Percentiles rank a stretch among this genome's conserved stretches.
These are phyloP conservation scores for Wickerhamomyces sp. DNA, from an alignment of 1,139 yeast species.

Conservation along the genomic window DNA sequence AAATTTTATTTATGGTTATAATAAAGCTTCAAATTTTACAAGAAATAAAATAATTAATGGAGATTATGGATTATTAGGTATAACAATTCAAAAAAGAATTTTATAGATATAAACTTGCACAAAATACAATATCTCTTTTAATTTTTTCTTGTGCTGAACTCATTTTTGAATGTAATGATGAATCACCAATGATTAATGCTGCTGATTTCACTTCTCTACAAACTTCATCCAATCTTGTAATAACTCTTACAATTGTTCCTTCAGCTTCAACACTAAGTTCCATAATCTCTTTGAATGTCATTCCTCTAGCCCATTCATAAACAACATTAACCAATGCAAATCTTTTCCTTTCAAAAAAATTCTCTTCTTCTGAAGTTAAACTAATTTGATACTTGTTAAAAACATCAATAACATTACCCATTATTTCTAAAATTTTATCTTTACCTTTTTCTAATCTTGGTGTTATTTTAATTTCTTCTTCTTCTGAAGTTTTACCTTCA, in stretches of 20 bases:
- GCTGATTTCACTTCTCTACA: conserved; percentile 95
- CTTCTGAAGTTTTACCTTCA: conserved; percentile 67
- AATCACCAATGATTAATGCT: conserved; percentile 91
- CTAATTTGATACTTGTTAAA: conserved; percentile 67
- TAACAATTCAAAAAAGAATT: conserved; percentile 3
- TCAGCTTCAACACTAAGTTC: conserved; percentile 85
- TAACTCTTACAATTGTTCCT: conserved; percentile 97
- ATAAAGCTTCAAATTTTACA: conserved; percentile 15
- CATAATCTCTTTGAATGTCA: conserved; percentile 88
- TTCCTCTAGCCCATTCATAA: conserved; percentile 97
- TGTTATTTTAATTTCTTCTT: conserved; percentile 58
- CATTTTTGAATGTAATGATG: conserved; percentile 83
- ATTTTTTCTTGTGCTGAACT: conserved; percentile 88
- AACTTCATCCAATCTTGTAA: conserved; percentile 88
- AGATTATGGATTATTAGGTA: conserved; percentile 10
- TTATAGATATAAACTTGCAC: conserved; percentile 86
- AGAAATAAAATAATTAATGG: conserved; percentile 10
- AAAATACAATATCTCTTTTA: conserved; percentile 94
- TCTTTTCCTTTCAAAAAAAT: conserved; percentile 74
- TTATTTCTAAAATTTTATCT: conserved; percentile 62
- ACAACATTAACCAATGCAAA: conserved; percentile 91
- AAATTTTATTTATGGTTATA: conserved; percentile 12
- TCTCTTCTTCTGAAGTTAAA: conserved; percentile 80
- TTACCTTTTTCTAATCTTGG: conserved; percentile 84
- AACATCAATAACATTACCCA: conserved; percentile 55